phyloP scores from a whole-genome alignment of 768 basidiomycete genomes.

The Russula emetica region DNA sequence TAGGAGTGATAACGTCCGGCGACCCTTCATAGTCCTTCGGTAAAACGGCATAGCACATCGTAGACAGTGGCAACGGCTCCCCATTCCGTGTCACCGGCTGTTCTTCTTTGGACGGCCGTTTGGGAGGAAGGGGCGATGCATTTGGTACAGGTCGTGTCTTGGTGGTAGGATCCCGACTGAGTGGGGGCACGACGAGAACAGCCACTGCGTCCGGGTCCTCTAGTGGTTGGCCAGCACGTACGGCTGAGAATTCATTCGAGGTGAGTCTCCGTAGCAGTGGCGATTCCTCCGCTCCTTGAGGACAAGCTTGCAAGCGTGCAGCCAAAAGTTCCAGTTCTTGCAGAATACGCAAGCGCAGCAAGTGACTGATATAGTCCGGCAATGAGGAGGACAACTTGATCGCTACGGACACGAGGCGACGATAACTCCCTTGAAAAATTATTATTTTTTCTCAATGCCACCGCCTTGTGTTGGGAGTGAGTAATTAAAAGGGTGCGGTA shows the following conservation, averaged over 20 bases:
- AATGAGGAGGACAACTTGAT: constrained; percentile 43
- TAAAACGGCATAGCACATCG: constrained; percentile 31
- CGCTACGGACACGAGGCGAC: constrained; percentile 29
- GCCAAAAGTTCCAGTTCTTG: constrained; percentile 68
- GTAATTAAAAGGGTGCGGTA: constrained; percentile 23
- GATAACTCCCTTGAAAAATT: constrained; percentile 17
- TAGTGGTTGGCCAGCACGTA: constrained; percentile 46
- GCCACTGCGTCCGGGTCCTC: constrained; percentile 56
- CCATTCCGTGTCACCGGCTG: neutral
- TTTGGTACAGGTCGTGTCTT: constrained; percentile 39
- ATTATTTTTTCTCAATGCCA: neutral
- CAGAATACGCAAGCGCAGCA: constrained; percentile 66
- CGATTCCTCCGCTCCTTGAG: constrained; percentile 26
- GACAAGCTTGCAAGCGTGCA: constrained; percentile 39
- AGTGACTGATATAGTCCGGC: constrained; percentile 54
- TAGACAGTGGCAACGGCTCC: constrained; percentile 32
- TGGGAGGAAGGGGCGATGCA: constrained; percentile 15
- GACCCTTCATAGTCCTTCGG: constrained; percentile 21
- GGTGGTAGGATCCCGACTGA: constrained; percentile 50
- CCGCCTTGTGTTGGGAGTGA: neutral
- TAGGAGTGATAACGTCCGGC: constrained; percentile 33
- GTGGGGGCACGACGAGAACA: constrained; percentile 64
- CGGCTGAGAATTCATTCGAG: constrained; percentile 49
- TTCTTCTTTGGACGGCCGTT: neutral
- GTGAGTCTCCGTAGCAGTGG: constrained; percentile 61